Evolutionary conservation across 345 rosid species (phyloP).

Genomic region (Arabis hirsuta): DNA sequence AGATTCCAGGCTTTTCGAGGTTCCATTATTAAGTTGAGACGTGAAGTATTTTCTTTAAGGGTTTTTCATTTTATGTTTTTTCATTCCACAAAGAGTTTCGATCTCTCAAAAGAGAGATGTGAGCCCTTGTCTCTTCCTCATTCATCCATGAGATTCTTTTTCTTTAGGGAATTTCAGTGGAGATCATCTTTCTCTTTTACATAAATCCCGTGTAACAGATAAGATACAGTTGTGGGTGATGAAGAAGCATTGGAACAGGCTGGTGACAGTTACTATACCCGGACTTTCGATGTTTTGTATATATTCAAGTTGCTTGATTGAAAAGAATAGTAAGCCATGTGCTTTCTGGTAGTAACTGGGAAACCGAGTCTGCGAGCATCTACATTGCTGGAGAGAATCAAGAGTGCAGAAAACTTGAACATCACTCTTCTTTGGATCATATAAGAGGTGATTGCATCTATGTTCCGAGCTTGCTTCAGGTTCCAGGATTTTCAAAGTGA

Average conservation of each 20-base stretch:
- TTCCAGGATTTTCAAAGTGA: background rate
- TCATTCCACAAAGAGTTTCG: background rate
- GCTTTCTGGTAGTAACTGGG: background rate
- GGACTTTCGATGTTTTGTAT: background rate
- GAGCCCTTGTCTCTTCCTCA: constrained; percentile 23
- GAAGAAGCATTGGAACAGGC: constrained; percentile 2
- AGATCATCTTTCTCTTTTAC: constrained; percentile 1
- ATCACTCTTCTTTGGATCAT: background rate
- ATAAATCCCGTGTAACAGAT: background rate
- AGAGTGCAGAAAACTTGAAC: background rate
- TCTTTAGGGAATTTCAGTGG: constrained; percentile 18
- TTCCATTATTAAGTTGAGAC: too few species aligned
- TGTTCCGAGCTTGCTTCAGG: constrained; percentile 18
- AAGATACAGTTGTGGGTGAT: constrained; percentile 22
- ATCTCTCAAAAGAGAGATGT: constrained; percentile 26
- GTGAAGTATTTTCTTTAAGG: too few species aligned
- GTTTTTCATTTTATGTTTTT: too few species aligned
- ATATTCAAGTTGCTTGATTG: constrained; percentile 14
- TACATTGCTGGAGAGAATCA: background rate
- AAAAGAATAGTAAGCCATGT: constrained; percentile 3
- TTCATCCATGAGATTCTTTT: background rate
- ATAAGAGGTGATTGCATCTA: background rate
- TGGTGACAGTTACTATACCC: constrained; percentile 8
- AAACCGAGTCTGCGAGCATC: background rate
- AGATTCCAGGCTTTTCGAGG: too few species aligned